A percentile compares a stretch with the other conserved stretches of the same genome.
Evolutionary conservation across 345 rosid genomes (phyloP).

Genomic region (Eucalyptus cladocalyx): DNA sequence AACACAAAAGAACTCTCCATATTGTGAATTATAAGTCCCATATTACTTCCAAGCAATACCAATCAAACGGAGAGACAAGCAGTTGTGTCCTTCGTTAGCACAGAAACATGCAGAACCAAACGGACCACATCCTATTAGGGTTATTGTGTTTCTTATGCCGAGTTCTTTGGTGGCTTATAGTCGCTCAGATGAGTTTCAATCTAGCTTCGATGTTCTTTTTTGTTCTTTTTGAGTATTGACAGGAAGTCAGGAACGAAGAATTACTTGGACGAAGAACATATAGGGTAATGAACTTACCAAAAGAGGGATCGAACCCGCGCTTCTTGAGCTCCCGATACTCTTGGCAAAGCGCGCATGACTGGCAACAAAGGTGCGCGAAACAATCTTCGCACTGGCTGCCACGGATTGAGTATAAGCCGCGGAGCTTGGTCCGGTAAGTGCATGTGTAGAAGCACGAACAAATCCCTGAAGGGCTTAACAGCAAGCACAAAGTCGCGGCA

Average conservation of each 20-base stretch:
- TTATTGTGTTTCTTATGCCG: no score
- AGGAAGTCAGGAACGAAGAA: background rate
- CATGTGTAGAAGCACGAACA: background rate
- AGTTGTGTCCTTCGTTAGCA: no score
- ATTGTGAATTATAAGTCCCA: background rate
- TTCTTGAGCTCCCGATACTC: slow-evolving; percentile 3
- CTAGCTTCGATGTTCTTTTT: background rate
- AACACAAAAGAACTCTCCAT: background rate
- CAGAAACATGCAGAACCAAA: no score
- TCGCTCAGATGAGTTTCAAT: background rate
- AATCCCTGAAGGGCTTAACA: background rate
- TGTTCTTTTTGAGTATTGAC: background rate
- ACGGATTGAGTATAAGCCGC: background rate
- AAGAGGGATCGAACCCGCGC: background rate
- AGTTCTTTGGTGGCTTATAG: no score
- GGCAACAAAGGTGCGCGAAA: background rate
- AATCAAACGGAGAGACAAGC: no score
- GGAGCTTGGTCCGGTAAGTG: background rate
- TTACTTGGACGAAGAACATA: background rate
- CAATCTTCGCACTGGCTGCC: background rate
- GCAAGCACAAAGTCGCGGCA: background rate
- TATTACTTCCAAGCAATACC: background rate
- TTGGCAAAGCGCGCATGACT: background rate
- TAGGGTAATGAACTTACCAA: background rate
- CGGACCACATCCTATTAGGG: no score